These are phyloP conservation scores for Phlyctochytrium bullatum DNA, from an alignment of 192 early-diverging fungal species.

Conservation along the genomic window DNA sequence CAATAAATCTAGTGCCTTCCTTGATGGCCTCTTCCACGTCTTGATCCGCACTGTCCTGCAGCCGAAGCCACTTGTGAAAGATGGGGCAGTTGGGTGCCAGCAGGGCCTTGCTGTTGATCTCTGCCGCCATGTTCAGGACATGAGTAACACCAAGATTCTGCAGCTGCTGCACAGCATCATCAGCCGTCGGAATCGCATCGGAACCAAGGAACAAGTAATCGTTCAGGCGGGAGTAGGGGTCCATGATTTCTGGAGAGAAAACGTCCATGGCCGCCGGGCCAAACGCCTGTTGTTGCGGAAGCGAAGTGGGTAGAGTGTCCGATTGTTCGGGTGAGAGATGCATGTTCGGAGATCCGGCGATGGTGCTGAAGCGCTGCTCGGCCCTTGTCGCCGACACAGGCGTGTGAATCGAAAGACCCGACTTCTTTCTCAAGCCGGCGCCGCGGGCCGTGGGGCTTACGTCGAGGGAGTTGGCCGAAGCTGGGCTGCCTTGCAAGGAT, in stretches of 20 bases:
- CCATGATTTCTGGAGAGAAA: conserved; percentile 23
- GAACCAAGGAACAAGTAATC: conserved; percentile 64
- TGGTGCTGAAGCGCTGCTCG: too few species aligned
- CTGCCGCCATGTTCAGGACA: conserved; percentile 74
- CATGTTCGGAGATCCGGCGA: too few species aligned
- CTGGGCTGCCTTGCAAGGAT: neutral
- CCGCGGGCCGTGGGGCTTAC: neutral
- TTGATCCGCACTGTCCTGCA: conserved; percentile 66
- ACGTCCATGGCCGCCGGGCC: neutral
- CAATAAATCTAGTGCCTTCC: conserved; percentile 65
- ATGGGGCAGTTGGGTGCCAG: conserved; percentile 29
- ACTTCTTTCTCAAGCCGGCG: neutral
- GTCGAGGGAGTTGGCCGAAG: neutral
- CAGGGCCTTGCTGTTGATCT: conserved; percentile 49
- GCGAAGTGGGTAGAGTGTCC: conserved; percentile 13
- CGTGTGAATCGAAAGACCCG: neutral
- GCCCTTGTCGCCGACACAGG: too few species aligned
- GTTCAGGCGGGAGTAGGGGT: conserved; percentile 51
- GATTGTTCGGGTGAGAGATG: too few species aligned
- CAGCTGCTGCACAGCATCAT: conserved; percentile 53
- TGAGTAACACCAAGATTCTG: conserved; percentile 52
- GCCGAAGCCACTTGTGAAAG: conserved; percentile 41
- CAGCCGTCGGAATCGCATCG: conserved; percentile 52
- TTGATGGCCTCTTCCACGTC: conserved; percentile 62
- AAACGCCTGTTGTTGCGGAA: neutral